A percentile compares a stretch with the other conserved stretches of the same genome.
Evolutionary conservation across 805 yeast genomes (phyloP).

Genomic region (Barnettozyma populi): DNA sequence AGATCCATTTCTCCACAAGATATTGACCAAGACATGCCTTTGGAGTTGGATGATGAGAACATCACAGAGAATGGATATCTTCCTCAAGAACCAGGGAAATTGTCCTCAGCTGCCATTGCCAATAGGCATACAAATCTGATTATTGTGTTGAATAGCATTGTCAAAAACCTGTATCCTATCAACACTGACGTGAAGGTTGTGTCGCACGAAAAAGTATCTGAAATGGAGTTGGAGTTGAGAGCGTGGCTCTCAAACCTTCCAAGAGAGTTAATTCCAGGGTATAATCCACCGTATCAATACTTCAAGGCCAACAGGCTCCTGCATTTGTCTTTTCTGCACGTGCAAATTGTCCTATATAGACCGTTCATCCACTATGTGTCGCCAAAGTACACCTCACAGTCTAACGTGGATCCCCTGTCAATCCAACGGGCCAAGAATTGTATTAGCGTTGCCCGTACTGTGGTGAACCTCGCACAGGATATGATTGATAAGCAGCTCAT

Average conservation of each 20-base stretch:
- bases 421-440: slow-evolving; percentile 76
- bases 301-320: slow-evolving; percentile 69
- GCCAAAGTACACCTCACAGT: slow-evolving; percentile 38
- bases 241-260: slow-evolving; percentile 73
- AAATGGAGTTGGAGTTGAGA: slow-evolving; percentile 63
- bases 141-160: slow-evolving; percentile 62
- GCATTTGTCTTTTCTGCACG: slow-evolving; percentile 67
- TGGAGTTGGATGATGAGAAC: slow-evolving; percentile 81
- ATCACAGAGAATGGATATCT: slow-evolving; percentile 62
- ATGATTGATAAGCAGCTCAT: slow-evolving; percentile 68
- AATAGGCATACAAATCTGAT: slow-evolving; percentile 79
- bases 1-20: slow-evolving; percentile 70
- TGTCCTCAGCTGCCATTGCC: slow-evolving; percentile 74
- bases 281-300: slow-evolving; percentile 58
- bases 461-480: slow-evolving; percentile 73
- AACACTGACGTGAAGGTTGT: slow-evolving; percentile 30
- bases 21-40: slow-evolving; percentile 82
- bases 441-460: slow-evolving; percentile 76
- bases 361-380: slow-evolving; percentile 85
- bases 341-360: slow-evolving; percentile 74
- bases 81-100: slow-evolving; percentile 42
- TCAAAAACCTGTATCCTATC: slow-evolving; percentile 65
- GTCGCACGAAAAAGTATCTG: slow-evolving; percentile 40
- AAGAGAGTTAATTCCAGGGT: slow-evolving; percentile 62
- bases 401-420: slow-evolving; percentile 50